Conservation (phyloP, 805 yeast species). For the Maudiozyma barnettii region DNA sequence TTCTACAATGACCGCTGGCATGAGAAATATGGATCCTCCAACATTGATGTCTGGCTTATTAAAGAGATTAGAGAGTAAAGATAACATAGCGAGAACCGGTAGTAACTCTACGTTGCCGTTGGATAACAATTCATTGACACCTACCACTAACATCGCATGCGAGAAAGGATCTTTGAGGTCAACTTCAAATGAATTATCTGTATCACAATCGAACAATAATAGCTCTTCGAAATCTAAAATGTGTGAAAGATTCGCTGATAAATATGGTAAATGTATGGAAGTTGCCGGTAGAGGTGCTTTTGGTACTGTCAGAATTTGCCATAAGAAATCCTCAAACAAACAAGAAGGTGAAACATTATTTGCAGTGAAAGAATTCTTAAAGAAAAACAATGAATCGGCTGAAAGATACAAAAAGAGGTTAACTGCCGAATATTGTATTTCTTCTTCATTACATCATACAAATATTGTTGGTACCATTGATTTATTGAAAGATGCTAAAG, state of each 20-base stretch:
- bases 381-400: constrained; percentile 49
- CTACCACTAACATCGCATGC: neutral
- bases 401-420: constrained; percentile 62
- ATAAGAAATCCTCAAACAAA: constrained; percentile 39
- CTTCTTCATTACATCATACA: constrained; percentile 65
- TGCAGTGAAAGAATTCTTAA: constrained; percentile 83
- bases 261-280: constrained; percentile 92
- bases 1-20: neutral
- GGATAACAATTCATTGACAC: neutral
- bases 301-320: constrained; percentile 87
- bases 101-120: neutral
- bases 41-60: constrained; percentile 62
- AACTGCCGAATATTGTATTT: constrained; percentile 75
- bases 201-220: neutral
- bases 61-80: constrained; percentile 37
- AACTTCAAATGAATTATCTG: neutral
- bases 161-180: neutral
- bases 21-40: constrained; percentile 40
- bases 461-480: constrained; percentile 74
- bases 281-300: constrained; percentile 89
- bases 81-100: neutral
- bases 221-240: constrained; percentile 23
- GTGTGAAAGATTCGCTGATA: constrained; percentile 52
- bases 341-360: constrained; percentile 39
- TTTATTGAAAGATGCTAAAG: constrained; percentile 69